Evolutionary conservation across 345 rosid species (phyloP).

Genomic region (Kandelia obovata): DNA sequence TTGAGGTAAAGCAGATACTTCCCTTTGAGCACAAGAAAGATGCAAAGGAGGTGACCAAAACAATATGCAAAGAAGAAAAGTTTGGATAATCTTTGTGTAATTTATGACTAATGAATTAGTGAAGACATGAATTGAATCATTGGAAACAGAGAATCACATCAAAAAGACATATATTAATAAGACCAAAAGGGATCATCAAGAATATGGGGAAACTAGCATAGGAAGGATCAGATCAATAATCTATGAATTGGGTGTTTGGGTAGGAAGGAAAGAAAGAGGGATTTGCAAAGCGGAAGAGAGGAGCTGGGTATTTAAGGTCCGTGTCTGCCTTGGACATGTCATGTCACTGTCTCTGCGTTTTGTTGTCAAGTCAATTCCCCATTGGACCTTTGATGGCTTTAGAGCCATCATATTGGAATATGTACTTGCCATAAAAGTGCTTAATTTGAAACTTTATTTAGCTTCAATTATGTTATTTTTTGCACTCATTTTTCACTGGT

Average conservation of each 20-base stretch:
- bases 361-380: background rate
- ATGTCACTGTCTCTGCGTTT: background rate
- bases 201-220: too few species aligned
- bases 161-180: background rate
- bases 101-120: slow-evolving; percentile 1
- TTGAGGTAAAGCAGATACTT: too few species aligned
- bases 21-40: too few species aligned
- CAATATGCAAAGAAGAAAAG: too few species aligned
- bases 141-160: background rate
- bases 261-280: too few species aligned
- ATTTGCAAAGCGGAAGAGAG: background rate
- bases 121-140: background rate
- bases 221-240: too few species aligned
- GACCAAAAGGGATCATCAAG: too few species aligned
- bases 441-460: background rate
- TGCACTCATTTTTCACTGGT: background rate
- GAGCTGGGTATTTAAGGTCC: background rate
- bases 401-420: background rate
- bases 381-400: background rate
- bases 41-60: too few species aligned
- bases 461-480: background rate
- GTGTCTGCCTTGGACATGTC: background rate
- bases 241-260: too few species aligned
- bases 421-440: background rate
- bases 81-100: background rate